These are phyloP conservation scores for Teunomyces pallodes DNA, from an alignment of 805 yeast species.

Conservation along the genomic window DNA sequence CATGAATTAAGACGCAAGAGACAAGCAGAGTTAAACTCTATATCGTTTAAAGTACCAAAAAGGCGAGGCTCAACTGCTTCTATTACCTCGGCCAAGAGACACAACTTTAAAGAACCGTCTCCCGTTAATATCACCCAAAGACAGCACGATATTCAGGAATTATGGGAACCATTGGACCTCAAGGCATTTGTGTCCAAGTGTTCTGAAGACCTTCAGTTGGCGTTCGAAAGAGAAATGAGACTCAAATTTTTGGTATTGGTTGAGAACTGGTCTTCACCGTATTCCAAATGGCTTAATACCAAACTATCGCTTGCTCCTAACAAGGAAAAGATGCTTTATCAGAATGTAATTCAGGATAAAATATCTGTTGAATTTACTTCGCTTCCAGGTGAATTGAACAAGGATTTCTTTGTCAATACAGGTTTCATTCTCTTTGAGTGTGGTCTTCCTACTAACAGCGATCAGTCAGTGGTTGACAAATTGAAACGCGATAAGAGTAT, in stretches of 20 bases:
- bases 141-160: slow-evolving; percentile 33
- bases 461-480: slow-evolving; percentile 25
- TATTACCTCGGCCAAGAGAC: slow-evolving; percentile 13
- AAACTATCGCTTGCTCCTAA: slow-evolving; percentile 41
- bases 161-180: slow-evolving; percentile 51
- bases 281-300: slow-evolving; percentile 49
- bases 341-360: slow-evolving; percentile 20
- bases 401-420: slow-evolving; percentile 36
- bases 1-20: slow-evolving; percentile 29
- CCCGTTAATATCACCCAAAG: slow-evolving; percentile 17
- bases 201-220: slow-evolving; percentile 24
- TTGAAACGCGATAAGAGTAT: slow-evolving; percentile 35
- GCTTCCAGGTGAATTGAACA: slow-evolving; percentile 38
- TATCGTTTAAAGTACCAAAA: slow-evolving; percentile 20
- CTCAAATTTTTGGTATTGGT: slow-evolving; percentile 43
- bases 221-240: slow-evolving; percentile 18
- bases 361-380: slow-evolving; percentile 36
- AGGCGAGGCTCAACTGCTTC: slow-evolving; percentile 1
- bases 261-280: slow-evolving; percentile 46
- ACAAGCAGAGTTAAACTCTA: slow-evolving; percentile 26
- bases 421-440: slow-evolving; percentile 51
- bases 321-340: slow-evolving; percentile 23
- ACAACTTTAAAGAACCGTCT: slow-evolving; percentile 8
- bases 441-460: slow-evolving; percentile 32
- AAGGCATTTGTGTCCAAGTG: slow-evolving; percentile 28